A percentile compares a stretch with the other conserved stretches of the same genome.
Evolutionary conservation across 495 filamentous ascomycete genomes (phyloP).

Genomic region (Podospora fimiseda): DNA sequence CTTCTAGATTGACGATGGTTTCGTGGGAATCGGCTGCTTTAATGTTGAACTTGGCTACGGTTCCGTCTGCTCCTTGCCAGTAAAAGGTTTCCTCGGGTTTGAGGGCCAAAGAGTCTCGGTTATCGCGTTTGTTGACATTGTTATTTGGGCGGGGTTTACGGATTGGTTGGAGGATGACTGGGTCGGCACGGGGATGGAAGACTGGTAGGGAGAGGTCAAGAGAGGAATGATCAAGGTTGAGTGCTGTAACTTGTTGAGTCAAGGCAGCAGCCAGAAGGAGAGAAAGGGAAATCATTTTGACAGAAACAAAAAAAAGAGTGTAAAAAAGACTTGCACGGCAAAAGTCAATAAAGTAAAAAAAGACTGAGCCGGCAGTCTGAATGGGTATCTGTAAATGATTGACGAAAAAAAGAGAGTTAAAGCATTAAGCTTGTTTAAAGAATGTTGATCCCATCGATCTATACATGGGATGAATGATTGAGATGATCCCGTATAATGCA

Average conservation of each 20-base stretch:
- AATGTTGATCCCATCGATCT: no score
- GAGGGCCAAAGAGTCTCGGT: slow-evolving; percentile 5
- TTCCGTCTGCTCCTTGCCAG: slow-evolving; percentile 15
- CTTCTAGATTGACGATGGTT: slow-evolving; percentile 18
- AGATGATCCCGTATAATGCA: no score
- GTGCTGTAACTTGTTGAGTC: not conserved
- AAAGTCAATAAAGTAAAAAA: not conserved
- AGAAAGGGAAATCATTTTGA: not conserved
- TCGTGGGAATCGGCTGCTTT: slow-evolving; percentile 6
- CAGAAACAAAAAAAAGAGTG: not conserved
- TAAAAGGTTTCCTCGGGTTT: slow-evolving; percentile 9
- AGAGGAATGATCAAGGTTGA: not conserved
- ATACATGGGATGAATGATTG: no score
- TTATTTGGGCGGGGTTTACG: slow-evolving; percentile 4
- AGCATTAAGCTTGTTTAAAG: not conserved
- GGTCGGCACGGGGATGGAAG: not conserved
- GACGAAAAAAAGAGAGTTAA: no score
- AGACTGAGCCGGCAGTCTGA: not conserved
- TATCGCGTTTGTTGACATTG: slow-evolving; percentile 10
- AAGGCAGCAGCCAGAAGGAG: not conserved
- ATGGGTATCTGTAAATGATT: no score
- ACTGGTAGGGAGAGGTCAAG: not conserved
- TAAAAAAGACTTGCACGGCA: not conserved
- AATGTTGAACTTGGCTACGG: slow-evolving; percentile 12
- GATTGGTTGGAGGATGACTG: slow-evolving; percentile 10